Evolutionary conservation across 2,329 filamentous ascomycete species (phyloP), one percentile per base, ranked within the genome.

Genomic region (Huntiella moniliformis): DNA sequence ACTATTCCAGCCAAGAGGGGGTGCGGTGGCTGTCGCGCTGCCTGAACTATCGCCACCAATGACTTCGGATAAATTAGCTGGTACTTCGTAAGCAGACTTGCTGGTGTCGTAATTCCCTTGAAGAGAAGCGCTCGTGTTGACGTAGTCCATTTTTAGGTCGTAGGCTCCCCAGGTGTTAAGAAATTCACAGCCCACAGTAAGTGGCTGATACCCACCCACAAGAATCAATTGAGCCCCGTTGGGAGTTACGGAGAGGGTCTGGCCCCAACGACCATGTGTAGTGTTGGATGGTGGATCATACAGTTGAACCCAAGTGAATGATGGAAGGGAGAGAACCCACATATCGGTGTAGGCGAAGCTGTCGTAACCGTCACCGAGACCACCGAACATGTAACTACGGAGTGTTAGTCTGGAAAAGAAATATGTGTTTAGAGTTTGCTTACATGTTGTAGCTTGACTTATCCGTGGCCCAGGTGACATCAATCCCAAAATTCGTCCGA

Each of bases 391-490:
- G 52, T 79, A 78, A 33, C 73, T 77, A 48, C 4, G 8, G 18
- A 7, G 11, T 2, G 31, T 16, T n/a, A 36, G 42, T 16, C 10
- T 31, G 4, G 40, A n/a, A 11, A n/a, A 22, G 5, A 2, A 36
- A 12, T 10, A 22, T 38, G 8, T 7, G 4, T 1, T 8, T 3
- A 22, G 16, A 11, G 8, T n/a, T 4, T 6, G 58, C 70, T 57
- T 53, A 77, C 70, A 79, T 73, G 52, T 79, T 79, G 54, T 77
- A 78, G 5, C 71, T 76, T 11, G 73, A 74, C 46, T 67, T 62
- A 52, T 79, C 75, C 7, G 64, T 53, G 0, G 74, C 66, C 66
- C 73, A 77, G 1, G 70, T 70, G 11, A 66, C 70, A 42, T 73
- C 75, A 2, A 72, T 71, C 54, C 75, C 79, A 51, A 78, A 79